Evolutionary conservation across 2,329 filamentous ascomycete genomes (phyloP), one percentile per base, ranked within the genome.

Genomic region (Pseudocercospora musae): DNA sequence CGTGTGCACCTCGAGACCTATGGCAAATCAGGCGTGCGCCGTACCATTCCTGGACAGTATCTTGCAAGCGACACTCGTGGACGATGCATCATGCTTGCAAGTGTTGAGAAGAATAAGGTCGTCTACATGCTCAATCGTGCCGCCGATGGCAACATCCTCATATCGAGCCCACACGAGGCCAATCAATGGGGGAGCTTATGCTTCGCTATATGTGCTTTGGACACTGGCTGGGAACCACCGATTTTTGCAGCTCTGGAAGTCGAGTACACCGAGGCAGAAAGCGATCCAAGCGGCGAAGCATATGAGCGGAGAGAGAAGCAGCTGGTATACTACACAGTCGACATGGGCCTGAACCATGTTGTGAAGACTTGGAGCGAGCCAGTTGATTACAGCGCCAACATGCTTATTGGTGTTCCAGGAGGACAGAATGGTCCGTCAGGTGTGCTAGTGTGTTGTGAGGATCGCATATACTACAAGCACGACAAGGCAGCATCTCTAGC

Each of bases 81-180:
- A 60, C 87, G 95, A 80, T 96, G 96, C 59, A 96, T 94, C 74
- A 84, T 99, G 74, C 91, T 98, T 65, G 92, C 95, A 9, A 94
- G 93, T 4, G 85, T 94, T 59, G 96, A 99, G 80, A 99, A 99
- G 85, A 99, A 98, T 81, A 99, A 99, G 81, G 89, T 99, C 60
- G 95, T 99, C 69, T 99, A 99, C 78, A 94, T 99, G 72, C 84
- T 99, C 69, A 98, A 98, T 78, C 89, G 96, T 68, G 96, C 96
- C 78, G 86, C 92, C 2, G 92, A 98, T 78, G 93, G 93, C 18
- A 91, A 96, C 76, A 86, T 99, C 71, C 96, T 93, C 44, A 99
- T 99, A 56, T 99, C 95, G 4, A 99, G 95, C 13, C 95, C 95
- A 0, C 84, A 99, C 18, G 96, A 99, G 78, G 96, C 95, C 1